Evolutionary conservation across 257 asterid genomes (phyloP), one percentile per base, ranked within the genome.

Genomic region (Orobanche coerulescens): DNA sequence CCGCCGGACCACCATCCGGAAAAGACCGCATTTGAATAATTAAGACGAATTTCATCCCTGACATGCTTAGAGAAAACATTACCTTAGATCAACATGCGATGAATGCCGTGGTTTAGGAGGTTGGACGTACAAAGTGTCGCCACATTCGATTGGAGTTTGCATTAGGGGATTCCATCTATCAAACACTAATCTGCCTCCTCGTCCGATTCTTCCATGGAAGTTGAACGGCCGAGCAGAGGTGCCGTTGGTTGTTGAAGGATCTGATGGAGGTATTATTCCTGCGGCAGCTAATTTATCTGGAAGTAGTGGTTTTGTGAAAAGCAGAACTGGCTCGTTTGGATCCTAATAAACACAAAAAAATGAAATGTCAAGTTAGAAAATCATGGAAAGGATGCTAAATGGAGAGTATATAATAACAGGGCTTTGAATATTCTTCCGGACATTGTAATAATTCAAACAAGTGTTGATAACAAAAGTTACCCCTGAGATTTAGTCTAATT

Each of bases 161-260:
- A 81, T 75, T 50, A 88, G 82, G 25, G 88, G 94, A 67, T 92
- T 84, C 84, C 93, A 84, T 58, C 98, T 77, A 48, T 92, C 98
- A 59, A 92, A 92, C 40, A 92, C 73, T 53, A 92, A 86, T 65
- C 98, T 81, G 20, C 98, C 98, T 4, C 98, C 98, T 50, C 98
- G 82, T 6, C 98, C 98, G 25, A 88, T 76, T 71, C 98, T 80
- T 61, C 96, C 95, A 25, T 64, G 92, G 62, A 82, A 76, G 71
- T 71, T 66, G 20, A 61, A 70, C 15, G 84, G 9, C 22, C 74
- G 84, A 28, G 81, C 60, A 43, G 86, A 62, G 9, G 77, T 47
- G 22, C 69, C 84, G 44, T 73, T 76, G 24, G 84, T 61, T 25
- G 79, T 65, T 33, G 85, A 72, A 73, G 82, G 75, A 68, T 70